Conservation (phyloP, 2,329 filamentous ascomycete genomes). For the Chrysoporthe austroafricana region DNA sequence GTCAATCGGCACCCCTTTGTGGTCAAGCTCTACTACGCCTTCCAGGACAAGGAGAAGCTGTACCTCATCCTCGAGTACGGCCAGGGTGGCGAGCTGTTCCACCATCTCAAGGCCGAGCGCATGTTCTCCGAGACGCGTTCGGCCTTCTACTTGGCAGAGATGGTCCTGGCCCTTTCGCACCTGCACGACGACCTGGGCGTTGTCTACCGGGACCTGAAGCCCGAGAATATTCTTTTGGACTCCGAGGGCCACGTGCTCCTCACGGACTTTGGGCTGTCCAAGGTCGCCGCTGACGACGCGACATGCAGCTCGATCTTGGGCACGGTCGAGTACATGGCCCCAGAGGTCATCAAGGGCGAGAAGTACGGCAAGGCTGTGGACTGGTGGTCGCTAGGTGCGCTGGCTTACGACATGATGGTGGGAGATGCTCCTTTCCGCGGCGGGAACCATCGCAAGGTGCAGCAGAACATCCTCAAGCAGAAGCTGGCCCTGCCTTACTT, state of each 20-base stretch:
- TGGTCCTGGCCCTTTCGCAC: slow-evolving; percentile 91
- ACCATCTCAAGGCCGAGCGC: slow-evolving; percentile 88
- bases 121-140: slow-evolving; percentile 92
- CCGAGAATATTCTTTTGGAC: slow-evolving; percentile 95
- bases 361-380: slow-evolving; percentile 94
- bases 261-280: slow-evolving; percentile 96
- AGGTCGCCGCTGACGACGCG: slow-evolving; percentile 79
- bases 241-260: slow-evolving; percentile 88
- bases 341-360: slow-evolving; percentile 85
- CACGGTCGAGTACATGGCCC: slow-evolving; percentile 98
- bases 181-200: slow-evolving; percentile 91
- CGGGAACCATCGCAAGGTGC: slow-evolving; percentile 90
- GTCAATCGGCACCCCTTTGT: slow-evolving; percentile 97
- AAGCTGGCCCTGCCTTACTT: slow-evolving; percentile 90
- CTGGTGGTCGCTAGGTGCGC: slow-evolving; percentile 97
- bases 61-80: slow-evolving; percentile 98
- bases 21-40: slow-evolving; percentile 97
- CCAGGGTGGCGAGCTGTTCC: slow-evolving; percentile 94
- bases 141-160: slow-evolving; percentile 98
- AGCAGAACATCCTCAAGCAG: slow-evolving; percentile 93
- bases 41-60: slow-evolving; percentile 96
- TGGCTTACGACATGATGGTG: slow-evolving; percentile 91
- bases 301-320: slow-evolving; percentile 88
- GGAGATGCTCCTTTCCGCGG: slow-evolving; percentile 90
- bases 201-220: slow-evolving; percentile 95